Base-by-base conservation (phyloP, 306 rosid species). In the apple (Malus domestica) region DNA sequence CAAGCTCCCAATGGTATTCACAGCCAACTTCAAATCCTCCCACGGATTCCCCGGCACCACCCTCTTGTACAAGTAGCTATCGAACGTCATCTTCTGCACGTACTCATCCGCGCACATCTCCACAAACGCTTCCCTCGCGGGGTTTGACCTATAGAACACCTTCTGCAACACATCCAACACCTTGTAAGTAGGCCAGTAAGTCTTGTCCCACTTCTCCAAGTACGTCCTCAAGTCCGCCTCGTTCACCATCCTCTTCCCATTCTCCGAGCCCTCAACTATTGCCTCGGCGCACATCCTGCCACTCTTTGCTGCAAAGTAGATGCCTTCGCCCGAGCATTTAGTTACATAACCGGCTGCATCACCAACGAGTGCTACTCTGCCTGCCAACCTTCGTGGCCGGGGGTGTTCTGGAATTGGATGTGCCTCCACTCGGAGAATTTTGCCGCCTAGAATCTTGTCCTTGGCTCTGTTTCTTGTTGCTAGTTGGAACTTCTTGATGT, bases 301-400 rank as follows among this genome's bases (percentile, higher is more conserved):
- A 57, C 99, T 96, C 89, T 96, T 96, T 1, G 99, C 98, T 2
- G 99, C 99, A 45, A 96, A 96, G 65, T 96, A 96, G 87, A 96
- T 96, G 4, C 99, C 99, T 80, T 96, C 98, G 9, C 99, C 99
- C 0, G 98, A 96, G 89, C 99, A 96, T 72, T 96, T 96, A 0
- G 99, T 96, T 58, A 96, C 99, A 8, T 96, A 96, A 32, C 99
- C 99, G 0, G 99, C 99, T n/a, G 99, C 99, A 30, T 96, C 99
- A 0, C 99, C 99, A 0, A 96, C 93, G 1, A 96, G 82, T 0
- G 98, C 96, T n/a, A 96, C 98, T 74, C 98, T 84, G 16, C 93
- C 97, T 0, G 79, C 70, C 30, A 96, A 70, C 73, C 98, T 89
- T 1, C 93, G 83, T 0, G 99, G 99, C n/a, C 99, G 89, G 5